Percentiles rank a stretch among this genome's conserved stretches.
Conservation (phyloP, 1,284 basidiomycete genomes). For the Bjerkandera adusta region DNA sequence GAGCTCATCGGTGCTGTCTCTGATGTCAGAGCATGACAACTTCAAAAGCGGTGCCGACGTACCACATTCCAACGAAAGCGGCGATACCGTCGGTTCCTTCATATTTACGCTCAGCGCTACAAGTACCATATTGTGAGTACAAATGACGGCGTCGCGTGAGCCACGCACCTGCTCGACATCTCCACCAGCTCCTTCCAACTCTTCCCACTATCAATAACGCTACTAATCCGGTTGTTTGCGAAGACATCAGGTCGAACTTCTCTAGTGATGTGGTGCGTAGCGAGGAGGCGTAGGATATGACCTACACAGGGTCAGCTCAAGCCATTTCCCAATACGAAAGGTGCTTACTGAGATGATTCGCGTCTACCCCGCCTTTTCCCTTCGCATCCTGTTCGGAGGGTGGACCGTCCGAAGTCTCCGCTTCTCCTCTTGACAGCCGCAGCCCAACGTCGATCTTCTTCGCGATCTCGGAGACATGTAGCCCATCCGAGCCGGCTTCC, state of each 20-base stretch:
- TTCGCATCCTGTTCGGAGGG: not conserved
- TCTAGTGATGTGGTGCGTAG: constrained; percentile 66
- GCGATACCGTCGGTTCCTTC: constrained; percentile 58
- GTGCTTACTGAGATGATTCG: constrained; percentile 46
- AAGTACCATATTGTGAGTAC: not conserved
- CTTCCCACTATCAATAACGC: constrained; percentile 65
- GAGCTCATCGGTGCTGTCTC: constrained; percentile 62
- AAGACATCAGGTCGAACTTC: constrained; percentile 68
- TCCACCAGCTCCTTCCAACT: constrained; percentile 32
- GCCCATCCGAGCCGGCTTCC: constrained; percentile 51
- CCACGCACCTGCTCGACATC: constrained; percentile 30
- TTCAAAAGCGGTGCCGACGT: constrained; percentile 22
- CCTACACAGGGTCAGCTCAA: constrained; percentile 33
- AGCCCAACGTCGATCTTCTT: constrained; percentile 14
- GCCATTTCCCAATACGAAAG: not conserved
- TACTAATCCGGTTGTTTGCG: constrained; percentile 62
- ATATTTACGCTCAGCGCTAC: constrained; percentile 58
- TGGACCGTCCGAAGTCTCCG: not conserved
- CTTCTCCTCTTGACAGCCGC: not conserved
- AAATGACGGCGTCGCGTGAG: constrained; percentile 12
- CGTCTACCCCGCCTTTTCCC: constrained; percentile 32
- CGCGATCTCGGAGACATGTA: constrained; percentile 58
- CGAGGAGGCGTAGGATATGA: constrained; percentile 64
- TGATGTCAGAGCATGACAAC: constrained; percentile 1
- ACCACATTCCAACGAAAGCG: constrained; percentile 68